Base-by-base conservation (phyloP, 2,329 filamentous ascomycete species). In the Aspergillus uvarum region DNA sequence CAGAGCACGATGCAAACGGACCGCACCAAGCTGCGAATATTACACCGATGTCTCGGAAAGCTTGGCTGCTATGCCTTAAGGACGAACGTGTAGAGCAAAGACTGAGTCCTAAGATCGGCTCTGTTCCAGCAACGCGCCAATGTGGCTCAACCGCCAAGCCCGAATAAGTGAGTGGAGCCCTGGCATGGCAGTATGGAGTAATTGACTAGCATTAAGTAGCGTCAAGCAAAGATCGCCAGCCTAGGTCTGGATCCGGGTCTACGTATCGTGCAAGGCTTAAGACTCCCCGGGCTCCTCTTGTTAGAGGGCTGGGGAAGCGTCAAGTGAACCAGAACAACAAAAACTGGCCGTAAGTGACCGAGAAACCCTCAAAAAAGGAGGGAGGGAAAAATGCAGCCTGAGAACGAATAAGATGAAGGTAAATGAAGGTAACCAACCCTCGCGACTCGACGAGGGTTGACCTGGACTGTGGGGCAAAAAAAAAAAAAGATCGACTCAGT, bases 21-120 rank as follows among this genome's bases (percentile, higher is more conserved):
- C 29, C 51, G 24, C 31, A 44, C 48, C 54, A 56, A 47, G 21
- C n/a, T 44, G 38, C 38, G 16, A 44, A 44, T 47, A 62, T 63
- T 58, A 62, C 62, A 58, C 61, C 59, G 58, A 59, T 64, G 65
- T 65, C 60, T 67, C 64, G 52, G 62, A 47, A 60, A 59, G 47
- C 53, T 51, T 58, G 51, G 54, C 52, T 53, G 26, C 53, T 49
- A 53, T 47, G 49, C 57, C 51, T 55, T 50, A 59, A 59, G 53
- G 22, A 51, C 49, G 19, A 59, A 29, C 44, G 29, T 42, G 51
- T 35, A 60, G 21, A n/a, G 48, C 26, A 38, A 26, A 58, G 32
- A 47, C 54, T 59, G 24, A 54, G 56, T 16, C 47, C 48, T 48
- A 59, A 52, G 55, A 60, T 53, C 38, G 54, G 48, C 47, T 14